Percentiles rank a stretch among this genome's conserved stretches.
These are phyloP conservation scores for Westerdykella aurantiaca DNA, from an alignment of 2,329 filamentous ascomycete genomes.

Conservation along the genomic window DNA sequence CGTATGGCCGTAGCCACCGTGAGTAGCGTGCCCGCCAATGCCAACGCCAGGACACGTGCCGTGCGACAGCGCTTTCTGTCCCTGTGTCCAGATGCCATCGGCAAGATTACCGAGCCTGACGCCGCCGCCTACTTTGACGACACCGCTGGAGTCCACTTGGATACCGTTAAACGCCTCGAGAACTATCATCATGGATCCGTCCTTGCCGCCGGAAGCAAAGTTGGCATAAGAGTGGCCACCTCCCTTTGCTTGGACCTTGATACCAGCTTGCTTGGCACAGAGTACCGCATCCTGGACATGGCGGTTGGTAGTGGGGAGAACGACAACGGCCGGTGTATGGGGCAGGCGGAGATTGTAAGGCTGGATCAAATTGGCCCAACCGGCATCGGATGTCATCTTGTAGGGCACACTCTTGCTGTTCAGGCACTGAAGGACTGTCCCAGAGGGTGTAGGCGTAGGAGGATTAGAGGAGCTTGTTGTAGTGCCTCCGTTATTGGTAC, in stretches of 20 bases:
- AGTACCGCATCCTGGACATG: constrained; percentile 55
- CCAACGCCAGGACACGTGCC: constrained; percentile 49
- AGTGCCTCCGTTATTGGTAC: constrained; percentile 11
- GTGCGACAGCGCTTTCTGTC: constrained; percentile 42
- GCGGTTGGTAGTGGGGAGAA: constrained; percentile 48
- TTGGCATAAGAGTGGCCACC: constrained; percentile 60
- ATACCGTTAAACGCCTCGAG: constrained; percentile 44
- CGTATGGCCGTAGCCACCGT: constrained; percentile 34
- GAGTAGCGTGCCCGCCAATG: constrained; percentile 34
- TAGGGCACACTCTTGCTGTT: constrained; percentile 30
- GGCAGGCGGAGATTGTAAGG: constrained; percentile 35
- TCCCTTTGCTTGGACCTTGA: constrained; percentile 57
- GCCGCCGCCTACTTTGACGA: constrained; percentile 46
- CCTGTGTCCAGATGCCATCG: constrained; percentile 30
- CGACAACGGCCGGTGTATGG: constrained; percentile 50
- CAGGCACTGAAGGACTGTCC: constrained; percentile 24
- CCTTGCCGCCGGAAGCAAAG: constrained; percentile 45
- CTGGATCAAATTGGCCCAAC: constrained; percentile 24
- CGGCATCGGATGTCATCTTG: constrained; percentile 20
- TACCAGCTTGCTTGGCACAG: constrained; percentile 47
- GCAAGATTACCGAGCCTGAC: constrained; percentile 43
- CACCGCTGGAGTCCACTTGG: constrained; percentile 34
- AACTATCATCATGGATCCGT: constrained; percentile 47
- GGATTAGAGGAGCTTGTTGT: constrained; percentile 8
- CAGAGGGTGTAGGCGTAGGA: constrained; percentile 1